Conservation (phyloP, 176 grass and related monocot genomes). For the Neostapfia colusana region DNA sequence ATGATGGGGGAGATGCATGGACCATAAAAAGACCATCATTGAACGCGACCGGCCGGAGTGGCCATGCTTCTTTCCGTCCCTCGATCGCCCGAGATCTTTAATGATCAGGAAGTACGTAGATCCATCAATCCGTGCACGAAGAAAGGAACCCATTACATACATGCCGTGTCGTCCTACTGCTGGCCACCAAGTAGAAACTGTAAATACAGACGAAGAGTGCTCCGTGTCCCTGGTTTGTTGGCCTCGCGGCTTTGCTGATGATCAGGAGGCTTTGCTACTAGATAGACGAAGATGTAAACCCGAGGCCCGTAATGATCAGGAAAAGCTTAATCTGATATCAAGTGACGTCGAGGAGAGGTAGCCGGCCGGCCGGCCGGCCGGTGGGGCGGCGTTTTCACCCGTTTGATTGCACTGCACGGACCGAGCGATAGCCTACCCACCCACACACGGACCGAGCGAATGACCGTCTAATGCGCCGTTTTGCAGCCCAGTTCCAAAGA, state of each 20-base stretch:
- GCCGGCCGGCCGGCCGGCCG: neutral
- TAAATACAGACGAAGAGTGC: neutral
- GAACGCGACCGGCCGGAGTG: neutral
- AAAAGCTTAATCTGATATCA: too few species aligned
- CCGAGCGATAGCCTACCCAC: too few species aligned
- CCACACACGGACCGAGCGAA: too few species aligned
- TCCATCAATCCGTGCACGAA: conserved; percentile 14
- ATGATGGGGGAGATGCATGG: conserved; percentile 1
- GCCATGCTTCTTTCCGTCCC: neutral
- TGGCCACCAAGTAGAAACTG: neutral
- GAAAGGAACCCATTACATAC: neutral
- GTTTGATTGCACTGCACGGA: neutral
- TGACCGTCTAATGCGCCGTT: too few species aligned
- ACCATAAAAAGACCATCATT: neutral
- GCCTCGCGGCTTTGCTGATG: too few species aligned
- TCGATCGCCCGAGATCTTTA: too few species aligned
- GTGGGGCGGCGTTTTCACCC: conserved; percentile 5
- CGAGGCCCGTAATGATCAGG: too few species aligned
- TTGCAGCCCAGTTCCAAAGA: too few species aligned
- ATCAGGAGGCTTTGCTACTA: too few species aligned
- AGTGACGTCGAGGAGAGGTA: too few species aligned
- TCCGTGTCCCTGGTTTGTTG: neutral
- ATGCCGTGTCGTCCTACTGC: neutral
- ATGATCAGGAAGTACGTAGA: neutral
- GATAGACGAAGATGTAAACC: too few species aligned